Conservation (phyloP, 225 moss, liverwort and hornwort species). For the Climacium dendroides region DNA sequence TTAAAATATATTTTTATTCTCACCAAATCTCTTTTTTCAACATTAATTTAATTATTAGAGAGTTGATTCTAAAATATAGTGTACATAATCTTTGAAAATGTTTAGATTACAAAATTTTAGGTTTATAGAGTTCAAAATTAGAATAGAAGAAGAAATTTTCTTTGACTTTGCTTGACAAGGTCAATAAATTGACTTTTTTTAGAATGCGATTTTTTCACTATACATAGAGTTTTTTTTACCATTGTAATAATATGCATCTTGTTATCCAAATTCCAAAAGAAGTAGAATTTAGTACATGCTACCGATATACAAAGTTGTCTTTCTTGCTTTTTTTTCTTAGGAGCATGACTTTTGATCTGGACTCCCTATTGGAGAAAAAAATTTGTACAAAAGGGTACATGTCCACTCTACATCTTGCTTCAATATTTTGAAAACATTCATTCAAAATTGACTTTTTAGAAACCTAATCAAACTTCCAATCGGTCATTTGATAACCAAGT, state of each 20-base stretch:
- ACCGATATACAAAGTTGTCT: background rate
- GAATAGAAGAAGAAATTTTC: background rate
- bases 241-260: background rate
- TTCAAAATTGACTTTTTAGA: background rate
- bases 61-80: background rate
- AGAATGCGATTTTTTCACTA: background rate
- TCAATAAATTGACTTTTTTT: background rate
- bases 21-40: background rate
- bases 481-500: background rate
- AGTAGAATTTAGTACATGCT: background rate
- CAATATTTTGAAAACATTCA: no score
- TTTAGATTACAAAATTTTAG: background rate
- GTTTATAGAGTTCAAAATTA: background rate
- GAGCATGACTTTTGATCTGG: rapidly evolving
- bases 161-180: background rate
- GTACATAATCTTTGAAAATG: background rate
- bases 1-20: background rate
- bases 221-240: background rate
- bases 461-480: background rate
- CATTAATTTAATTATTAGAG: background rate
- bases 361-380: background rate
- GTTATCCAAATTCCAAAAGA: background rate
- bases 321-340: rapidly evolving
- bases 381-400: background rate
- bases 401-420: background rate